Evolutionary conservation across 139 green algal genomes (phyloP), one percentile per base, ranked within the genome.

Genomic region (Coelastrella sp.): DNA sequence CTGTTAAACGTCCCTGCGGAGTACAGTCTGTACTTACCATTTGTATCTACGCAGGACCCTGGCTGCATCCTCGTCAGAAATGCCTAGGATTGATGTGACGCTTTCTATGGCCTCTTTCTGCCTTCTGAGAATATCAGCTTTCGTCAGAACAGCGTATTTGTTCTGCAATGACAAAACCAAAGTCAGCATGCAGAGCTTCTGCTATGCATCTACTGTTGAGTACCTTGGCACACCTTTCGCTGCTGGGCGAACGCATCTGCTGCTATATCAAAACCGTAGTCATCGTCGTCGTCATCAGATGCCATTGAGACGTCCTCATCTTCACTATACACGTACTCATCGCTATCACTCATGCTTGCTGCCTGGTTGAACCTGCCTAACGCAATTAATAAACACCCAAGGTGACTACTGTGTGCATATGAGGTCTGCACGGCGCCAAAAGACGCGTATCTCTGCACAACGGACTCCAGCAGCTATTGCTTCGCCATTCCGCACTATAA

Each of bases 1-100:
- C 17, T 76, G 7, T 14, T 80, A 17, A 13, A 16, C 22, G 32
- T 1, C 32, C 32, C 32, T 47, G 32, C 32, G 32, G 7, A 59
- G 74, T 7, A 3, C 13, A 17, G 5, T 8, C 7, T 20, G 73
- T 3, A 58, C 91, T 84, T 79, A 97, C 96, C 96, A 98, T 57
- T 96, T 97, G 92, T 93, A 98, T 76, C 93, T 92, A 11, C 96
- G 94, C 56, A 98, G 93, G 19, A 97, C 86, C 7, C 96, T 92
- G 47, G 91, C 92, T 20, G 96, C 96, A 23, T 96, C 94, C 13
- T 95, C 94, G 5, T 95, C 87, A 5, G 85, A 71, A 23, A 98
- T 93, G 66, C 90, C 94, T 60, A 97, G 90, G 68, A 98, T 85
- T 59, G 86, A 90, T 13, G 91, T 92, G 3, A 95, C 88, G n/a